Evolutionary conservation across 1,284 basidiomycete genomes (phyloP).

Genomic region (Rhizoctonia solani): DNA sequence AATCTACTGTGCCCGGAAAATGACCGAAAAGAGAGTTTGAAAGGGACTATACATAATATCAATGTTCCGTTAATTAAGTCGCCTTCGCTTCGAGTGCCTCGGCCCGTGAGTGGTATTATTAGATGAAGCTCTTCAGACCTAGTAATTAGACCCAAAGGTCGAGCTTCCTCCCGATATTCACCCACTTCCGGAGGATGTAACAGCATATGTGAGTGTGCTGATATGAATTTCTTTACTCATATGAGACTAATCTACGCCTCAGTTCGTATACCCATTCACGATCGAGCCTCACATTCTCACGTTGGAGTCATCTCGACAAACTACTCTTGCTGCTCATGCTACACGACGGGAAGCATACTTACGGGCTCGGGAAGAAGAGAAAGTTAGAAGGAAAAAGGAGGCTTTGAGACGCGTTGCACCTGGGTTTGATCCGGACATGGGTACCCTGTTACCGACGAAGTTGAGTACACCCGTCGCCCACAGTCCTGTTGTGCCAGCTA

Average conservation of each 20-base stretch:
- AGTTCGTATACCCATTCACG: constrained; percentile 95
- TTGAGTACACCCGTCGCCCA: constrained; percentile 9
- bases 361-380: constrained; percentile 71
- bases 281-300: constrained; percentile 83
- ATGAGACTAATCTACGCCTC: constrained; percentile 26
- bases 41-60: constrained; percentile 13
- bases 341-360: constrained; percentile 72
- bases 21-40: neutral
- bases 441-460: constrained; percentile 60
- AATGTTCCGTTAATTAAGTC: constrained; percentile 87
- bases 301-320: constrained; percentile 67
- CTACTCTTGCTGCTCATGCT: constrained; percentile 65
- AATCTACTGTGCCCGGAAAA: neutral
- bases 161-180: constrained; percentile 87
- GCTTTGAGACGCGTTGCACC: constrained; percentile 73
- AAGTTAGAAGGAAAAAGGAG: constrained; percentile 74
- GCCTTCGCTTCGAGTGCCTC: constrained; percentile 84
- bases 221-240: neutral
- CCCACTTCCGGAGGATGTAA: constrained; percentile 85
- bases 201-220: constrained; percentile 70
- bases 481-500: constrained; percentile 6
- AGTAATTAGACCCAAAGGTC: no score
- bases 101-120: constrained; percentile 71
- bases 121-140: no score
- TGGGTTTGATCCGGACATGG: constrained; percentile 66